Evolutionary conservation across 495 filamentous ascomycete species (phyloP).

Genomic region (Pyrenopolyporus hunteri): DNA sequence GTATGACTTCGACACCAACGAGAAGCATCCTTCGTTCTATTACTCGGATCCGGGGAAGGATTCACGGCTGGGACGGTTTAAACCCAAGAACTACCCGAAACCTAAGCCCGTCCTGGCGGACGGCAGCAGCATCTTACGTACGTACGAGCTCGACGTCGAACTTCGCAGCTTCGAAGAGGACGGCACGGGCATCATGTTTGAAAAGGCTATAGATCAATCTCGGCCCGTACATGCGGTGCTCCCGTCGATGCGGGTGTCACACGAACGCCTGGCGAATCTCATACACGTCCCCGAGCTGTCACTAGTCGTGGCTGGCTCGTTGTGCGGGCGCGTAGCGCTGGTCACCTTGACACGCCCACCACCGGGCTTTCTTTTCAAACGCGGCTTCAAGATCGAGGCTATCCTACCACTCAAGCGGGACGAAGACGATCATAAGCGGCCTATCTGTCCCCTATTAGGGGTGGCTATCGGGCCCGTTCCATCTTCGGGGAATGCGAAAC

Average conservation of each 20-base stretch:
- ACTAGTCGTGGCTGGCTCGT: slow-evolving; percentile 73
- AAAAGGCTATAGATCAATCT: slow-evolving; percentile 51
- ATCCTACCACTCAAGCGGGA: slow-evolving; percentile 51
- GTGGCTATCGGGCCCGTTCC: slow-evolving; percentile 50
- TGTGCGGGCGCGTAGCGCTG: slow-evolving; percentile 76
- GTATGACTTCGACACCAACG: not conserved
- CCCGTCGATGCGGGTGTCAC: slow-evolving; percentile 45
- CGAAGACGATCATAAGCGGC: slow-evolving; percentile 44
- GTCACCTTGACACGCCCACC: slow-evolving; percentile 67
- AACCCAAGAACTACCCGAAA: not conserved
- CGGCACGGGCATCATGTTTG: slow-evolving; percentile 51
- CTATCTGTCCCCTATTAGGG: slow-evolving; percentile 49
- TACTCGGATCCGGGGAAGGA: not conserved
- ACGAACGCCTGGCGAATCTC: slow-evolving; percentile 78
- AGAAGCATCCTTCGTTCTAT: not conserved
- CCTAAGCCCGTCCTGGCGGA: slow-evolving; percentile 5
- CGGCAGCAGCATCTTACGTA: slow-evolving; percentile 59
- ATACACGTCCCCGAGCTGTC: slow-evolving; percentile 78
- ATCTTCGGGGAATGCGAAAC: slow-evolving; percentile 58
- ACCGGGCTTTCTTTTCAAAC: slow-evolving; percentile 22
- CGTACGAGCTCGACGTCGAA: slow-evolving; percentile 63
- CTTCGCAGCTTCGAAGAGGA: slow-evolving; percentile 55
- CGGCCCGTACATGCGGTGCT: slow-evolving; percentile 53
- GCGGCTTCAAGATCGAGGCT: slow-evolving; percentile 52
- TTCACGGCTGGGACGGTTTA: not conserved